A percentile compares a stretch with the other conserved stretches of the same genome.
phyloP scores from a whole-genome alignment of 495 filamentous ascomycete genomes.

The Penicillium cataractarum region DNA sequence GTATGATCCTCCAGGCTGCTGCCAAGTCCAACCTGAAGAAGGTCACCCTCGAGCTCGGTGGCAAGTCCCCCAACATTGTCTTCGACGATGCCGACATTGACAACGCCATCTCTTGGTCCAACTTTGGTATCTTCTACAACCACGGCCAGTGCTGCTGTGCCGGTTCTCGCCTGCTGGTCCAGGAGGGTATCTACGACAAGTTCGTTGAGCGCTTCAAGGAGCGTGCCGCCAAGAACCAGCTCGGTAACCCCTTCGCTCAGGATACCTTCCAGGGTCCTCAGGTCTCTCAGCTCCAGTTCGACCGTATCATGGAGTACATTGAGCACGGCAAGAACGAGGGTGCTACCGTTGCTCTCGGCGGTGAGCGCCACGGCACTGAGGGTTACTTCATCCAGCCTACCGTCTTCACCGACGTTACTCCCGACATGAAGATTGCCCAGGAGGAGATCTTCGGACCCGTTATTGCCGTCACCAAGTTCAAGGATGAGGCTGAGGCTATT shows the following conservation, averaged over 20 bases:
- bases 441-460: constrained; percentile 99
- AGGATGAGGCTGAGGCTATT: constrained; percentile 83
- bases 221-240: constrained; percentile 77
- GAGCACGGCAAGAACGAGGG: constrained; percentile 84
- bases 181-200: constrained; percentile 95
- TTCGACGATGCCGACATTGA: constrained; percentile 96
- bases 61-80: constrained; percentile 98
- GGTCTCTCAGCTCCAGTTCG: constrained; percentile 91
- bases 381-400: constrained; percentile 99
- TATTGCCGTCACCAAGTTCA: constrained; percentile 92
- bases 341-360: constrained; percentile 83
- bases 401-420: constrained; percentile 87
- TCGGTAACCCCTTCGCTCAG: constrained; percentile 87
- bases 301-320: constrained; percentile 98
- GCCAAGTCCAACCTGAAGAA: constrained; percentile 97
- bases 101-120: constrained; percentile 95
- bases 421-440: constrained; percentile 97
- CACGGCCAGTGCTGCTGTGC: constrained; percentile 99
- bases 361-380: constrained; percentile 83
- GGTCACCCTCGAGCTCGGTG: constrained; percentile 97
- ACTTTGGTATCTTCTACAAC: constrained; percentile 99
- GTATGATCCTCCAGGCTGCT: constrained; percentile 93
- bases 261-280: constrained; percentile 98
- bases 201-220: constrained; percentile 88
- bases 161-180: constrained; percentile 93